Evolutionary conservation across 495 filamentous ascomycete species (phyloP).

Genomic region (Daldinia grandis): DNA sequence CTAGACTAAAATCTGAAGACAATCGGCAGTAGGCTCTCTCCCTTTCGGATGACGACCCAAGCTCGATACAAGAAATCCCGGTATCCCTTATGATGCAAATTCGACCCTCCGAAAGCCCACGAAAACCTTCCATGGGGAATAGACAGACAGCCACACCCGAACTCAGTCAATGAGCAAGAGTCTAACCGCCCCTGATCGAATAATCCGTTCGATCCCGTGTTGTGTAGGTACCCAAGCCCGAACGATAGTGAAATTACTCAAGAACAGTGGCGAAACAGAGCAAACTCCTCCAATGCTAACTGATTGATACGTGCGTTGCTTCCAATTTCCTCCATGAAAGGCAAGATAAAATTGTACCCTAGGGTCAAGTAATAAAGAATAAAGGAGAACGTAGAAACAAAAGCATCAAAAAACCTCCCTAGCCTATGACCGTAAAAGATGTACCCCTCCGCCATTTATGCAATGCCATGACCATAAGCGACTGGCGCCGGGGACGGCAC

Average conservation of each 20-base stretch:
- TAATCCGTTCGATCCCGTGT: conserved; percentile 30
- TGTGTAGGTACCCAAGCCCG: conserved; percentile 24
- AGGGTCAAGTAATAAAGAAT: conserved; percentile 10
- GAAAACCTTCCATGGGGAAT: conserved; percentile 15
- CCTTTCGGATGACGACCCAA: conserved; percentile 14
- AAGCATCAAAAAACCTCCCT: conserved; percentile 27
- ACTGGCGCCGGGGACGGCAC: conserved; percentile 17
- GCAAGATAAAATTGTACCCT: conserved; percentile 10
- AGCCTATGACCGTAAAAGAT: conserved; percentile 25
- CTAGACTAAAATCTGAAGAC: conserved; percentile 17
- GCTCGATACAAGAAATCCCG: conserved; percentile 23
- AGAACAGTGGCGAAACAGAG: conserved; percentile 32
- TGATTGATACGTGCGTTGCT: conserved; percentile 25
- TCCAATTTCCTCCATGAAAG: conserved; percentile 32
- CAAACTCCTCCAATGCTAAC: conserved; percentile 43
- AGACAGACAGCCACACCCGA: conserved; percentile 37
- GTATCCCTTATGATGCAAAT: conserved; percentile 42
- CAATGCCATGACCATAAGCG: conserved; percentile 34
- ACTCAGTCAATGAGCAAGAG: conserved; percentile 44
- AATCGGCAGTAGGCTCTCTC: conserved; percentile 13
- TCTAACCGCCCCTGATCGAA: conserved; percentile 29
- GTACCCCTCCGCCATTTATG: conserved; percentile 28
- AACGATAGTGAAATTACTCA: conserved; percentile 33
- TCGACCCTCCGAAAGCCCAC: conserved; percentile 26
- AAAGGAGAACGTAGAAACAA: conserved; percentile 23